Conservation (phyloP, 2,329 filamentous ascomycete species). For the Exserohilum rostratum region DNA sequence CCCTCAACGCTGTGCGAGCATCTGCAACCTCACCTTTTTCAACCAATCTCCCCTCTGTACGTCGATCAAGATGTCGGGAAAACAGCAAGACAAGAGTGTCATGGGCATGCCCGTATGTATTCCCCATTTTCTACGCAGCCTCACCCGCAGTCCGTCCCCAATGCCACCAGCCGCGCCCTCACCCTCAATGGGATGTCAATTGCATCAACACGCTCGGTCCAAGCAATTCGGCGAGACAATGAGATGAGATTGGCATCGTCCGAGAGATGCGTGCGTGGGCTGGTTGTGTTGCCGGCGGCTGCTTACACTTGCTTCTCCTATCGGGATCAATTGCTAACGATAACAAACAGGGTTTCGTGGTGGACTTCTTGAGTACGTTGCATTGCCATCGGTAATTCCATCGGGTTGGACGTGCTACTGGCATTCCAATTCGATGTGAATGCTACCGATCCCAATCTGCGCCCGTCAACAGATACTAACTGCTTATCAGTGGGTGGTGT, state of each 20-base stretch:
- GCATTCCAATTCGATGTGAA: slow-evolving; percentile 17
- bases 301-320: slow-evolving; percentile 19
- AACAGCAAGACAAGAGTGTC: slow-evolving; percentile 32
- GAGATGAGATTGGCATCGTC: slow-evolving; percentile 29
- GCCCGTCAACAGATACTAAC: slow-evolving; percentile 50
- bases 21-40: slow-evolving; percentile 26
- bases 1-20: slow-evolving; percentile 25
- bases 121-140: slow-evolving; percentile 3
- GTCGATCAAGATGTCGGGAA: slow-evolving; percentile 18
- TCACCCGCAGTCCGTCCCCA: slow-evolving; percentile 22
- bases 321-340: slow-evolving; percentile 35
- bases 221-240: slow-evolving; percentile 19
- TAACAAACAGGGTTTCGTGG: slow-evolving; percentile 77
- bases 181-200: slow-evolving; percentile 35
- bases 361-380: slow-evolving; percentile 98
- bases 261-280: slow-evolving; percentile 24
- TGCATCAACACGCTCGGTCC: slow-evolving; percentile 25
- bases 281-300: slow-evolving; percentile 22
- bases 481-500: slow-evolving; percentile 86
- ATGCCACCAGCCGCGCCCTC: slow-evolving; percentile 18
- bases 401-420: slow-evolving; percentile 33
- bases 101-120: slow-evolving; percentile 56
- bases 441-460: slow-evolving; percentile 12
- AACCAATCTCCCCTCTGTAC: slow-evolving; percentile 28
- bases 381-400: slow-evolving; percentile 21